Percentiles rank a stretch among this genome's conserved stretches.
These are phyloP conservation scores for Friedmanniomyces simplex DNA, from an alignment of 495 filamentous ascomycete genomes.

Conservation along the genomic window DNA sequence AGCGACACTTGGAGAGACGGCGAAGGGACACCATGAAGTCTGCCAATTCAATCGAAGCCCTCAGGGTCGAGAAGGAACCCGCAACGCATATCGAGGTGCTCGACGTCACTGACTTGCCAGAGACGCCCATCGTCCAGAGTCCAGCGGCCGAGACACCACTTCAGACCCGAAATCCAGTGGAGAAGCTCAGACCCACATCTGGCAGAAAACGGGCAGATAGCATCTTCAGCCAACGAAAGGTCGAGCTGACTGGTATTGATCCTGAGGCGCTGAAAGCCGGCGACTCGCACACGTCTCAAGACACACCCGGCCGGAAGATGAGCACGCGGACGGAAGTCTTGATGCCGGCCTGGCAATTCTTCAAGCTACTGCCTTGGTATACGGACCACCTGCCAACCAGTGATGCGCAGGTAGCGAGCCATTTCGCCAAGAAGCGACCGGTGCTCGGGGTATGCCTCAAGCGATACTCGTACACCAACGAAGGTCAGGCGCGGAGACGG, in stretches of 20 bases:
- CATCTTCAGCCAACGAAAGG: conserved; percentile 52
- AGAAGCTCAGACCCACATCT: conserved; percentile 19
- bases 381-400: conserved; percentile 60
- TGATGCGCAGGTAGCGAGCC: conserved; percentile 59
- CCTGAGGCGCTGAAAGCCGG: conserved; percentile 33
- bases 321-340: conserved; percentile 69
- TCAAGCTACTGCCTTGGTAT: conserved; percentile 48
- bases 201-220: conserved; percentile 43
- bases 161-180: conserved; percentile 9
- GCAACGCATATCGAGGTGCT: conserved; percentile 52
- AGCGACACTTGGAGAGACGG: conserved; percentile 52
- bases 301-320: conserved; percentile 30
- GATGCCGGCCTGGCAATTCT: conserved; percentile 98
- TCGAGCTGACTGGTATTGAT: conserved; percentile 34
- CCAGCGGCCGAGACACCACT: conserved; percentile 31
- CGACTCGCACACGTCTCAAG: conserved; percentile 16
- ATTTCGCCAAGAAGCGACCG: conserved; percentile 64
- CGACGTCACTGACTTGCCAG: conserved; percentile 37
- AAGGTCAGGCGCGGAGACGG: conserved; percentile 56
- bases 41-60: conserved; percentile 18
- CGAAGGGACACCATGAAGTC: conserved; percentile 48
- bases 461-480: conserved; percentile 65
- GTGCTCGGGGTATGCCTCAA: conserved; percentile 88
- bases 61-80: conserved; percentile 35
- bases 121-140: conserved; percentile 31